Evolutionary conservation across 352 stramenopile genomes (phyloP).

Genomic region (Achlya hypogyna): DNA sequence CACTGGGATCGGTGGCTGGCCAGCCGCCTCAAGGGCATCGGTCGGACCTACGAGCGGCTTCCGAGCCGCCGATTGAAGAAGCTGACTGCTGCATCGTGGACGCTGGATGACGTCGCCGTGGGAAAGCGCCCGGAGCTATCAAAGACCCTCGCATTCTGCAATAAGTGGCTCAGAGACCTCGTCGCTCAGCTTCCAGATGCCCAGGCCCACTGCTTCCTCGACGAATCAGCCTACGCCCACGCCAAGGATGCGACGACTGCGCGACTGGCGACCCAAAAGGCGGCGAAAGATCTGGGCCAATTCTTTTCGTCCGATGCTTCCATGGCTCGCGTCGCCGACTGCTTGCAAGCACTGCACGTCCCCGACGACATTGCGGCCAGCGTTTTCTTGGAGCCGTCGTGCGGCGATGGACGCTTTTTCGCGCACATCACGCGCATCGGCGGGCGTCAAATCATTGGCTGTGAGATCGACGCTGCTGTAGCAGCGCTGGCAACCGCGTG

Average conservation of each 20-base stretch:
- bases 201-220: slow-evolving; percentile 34
- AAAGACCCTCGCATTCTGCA: slow-evolving; percentile 47
- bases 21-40: background rate
- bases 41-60: slow-evolving; percentile 25
- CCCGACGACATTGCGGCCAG: slow-evolving; percentile 11
- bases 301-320: slow-evolving; percentile 53
- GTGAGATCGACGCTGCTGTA: slow-evolving; percentile 43
- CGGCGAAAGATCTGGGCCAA: slow-evolving; percentile 52
- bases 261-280: slow-evolving; percentile 24
- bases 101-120: slow-evolving; percentile 27
- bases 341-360: slow-evolving; percentile 22
- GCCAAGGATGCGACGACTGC: slow-evolving; percentile 21
- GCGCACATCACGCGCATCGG: slow-evolving; percentile 31
- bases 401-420: slow-evolving; percentile 52
- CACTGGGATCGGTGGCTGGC: slow-evolving; percentile 10
- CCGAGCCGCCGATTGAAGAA: slow-evolving; percentile 49
- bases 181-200: slow-evolving; percentile 26
- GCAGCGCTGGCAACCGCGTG: slow-evolving; percentile 22
- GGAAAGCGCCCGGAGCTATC: slow-evolving; percentile 51
- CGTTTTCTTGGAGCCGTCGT: slow-evolving; percentile 64
- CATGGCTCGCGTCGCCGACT: slow-evolving; percentile 32
- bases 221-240: slow-evolving; percentile 37
- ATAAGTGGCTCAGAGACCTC: slow-evolving; percentile 43
- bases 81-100: slow-evolving; percentile 43
- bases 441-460: slow-evolving; percentile 37